Base-by-base conservation (phyloP, 345 rosid genomes). In the Rhodomyrtus tomentosa region DNA sequence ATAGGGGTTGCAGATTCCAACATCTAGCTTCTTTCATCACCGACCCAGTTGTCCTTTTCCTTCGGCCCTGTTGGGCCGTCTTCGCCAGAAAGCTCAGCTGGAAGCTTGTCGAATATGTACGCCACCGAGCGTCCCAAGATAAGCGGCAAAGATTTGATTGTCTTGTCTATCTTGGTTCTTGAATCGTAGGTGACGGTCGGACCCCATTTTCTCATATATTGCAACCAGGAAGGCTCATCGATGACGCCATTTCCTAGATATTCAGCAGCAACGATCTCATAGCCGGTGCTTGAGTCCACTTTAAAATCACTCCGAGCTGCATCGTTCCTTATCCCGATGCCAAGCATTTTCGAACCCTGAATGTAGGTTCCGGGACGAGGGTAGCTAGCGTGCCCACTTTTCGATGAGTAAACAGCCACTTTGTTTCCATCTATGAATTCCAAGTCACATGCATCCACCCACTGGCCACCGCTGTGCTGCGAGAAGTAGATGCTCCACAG, bases 1-100 rank as follows among this genome's bases (percentile, higher is more conserved):
- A 36, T 18, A 2, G 5, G 76, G 45, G 79, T 68, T 4, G 45
- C 45, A 20, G 79, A 68, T 68, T 18, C 21, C 6, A 68, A 18
- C 45, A 12, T 68, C 79, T 68, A 68, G 25, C 96, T 89, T 88
- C 99, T 91, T 88, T 94, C 98, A 36, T 97, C 99, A 7, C 96
- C 98, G 53, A 89, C 86, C 98, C 98, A 95, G 55, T 93, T 94
- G 87, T 94, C 92, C 94, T 95, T 96, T 91, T 94, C 98, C 91
- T 95, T 96, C 0, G 99, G 98, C 27, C 99, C 99, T 1, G 98
- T 93, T 10, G 98, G 98, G 76, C 98, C 98, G 85, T 92, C 94
- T 82, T 95, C 99, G 15, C 95, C 93, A 6, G 56, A 92, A 42
- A 97, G 89, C 88, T 94, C 96, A 52, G 87, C 68, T 5, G 98